Base-by-base conservation (phyloP, 257 asterid genomes). In the Salvia miltiorrhiza region DNA sequence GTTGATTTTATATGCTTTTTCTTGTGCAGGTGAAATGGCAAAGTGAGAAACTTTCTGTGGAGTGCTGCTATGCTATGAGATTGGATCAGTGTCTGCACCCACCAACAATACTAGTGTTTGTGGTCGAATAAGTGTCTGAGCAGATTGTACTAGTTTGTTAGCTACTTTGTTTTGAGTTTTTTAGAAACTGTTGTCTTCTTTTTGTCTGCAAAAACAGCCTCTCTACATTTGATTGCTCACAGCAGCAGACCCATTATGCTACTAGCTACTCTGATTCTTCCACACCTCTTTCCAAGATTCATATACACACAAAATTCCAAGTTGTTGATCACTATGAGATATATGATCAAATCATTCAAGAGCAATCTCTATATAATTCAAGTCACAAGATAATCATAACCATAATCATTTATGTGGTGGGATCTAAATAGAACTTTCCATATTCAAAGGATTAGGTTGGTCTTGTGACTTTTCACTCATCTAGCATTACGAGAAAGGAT, bases 1-100 rank as follows among this genome's bases (percentile, higher is more conserved):
- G 10, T 32, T 16, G 47, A 10, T 65, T 8, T 5, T 0, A 7
- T 1, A 20, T 33, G 4, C 9, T 2, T 9, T 10, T 57, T 48
- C 14, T 33, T 67, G 39, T 78, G 87, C 86, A 87, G 93, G 89
- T 77, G 86, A 84, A 69, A 69, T 77, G 55, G 62, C 71, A 1
- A 67, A 78, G 21, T 78, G 77, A 81, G 54, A 68, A 52, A 53
- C 16, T 33, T 26, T 48, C 17, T 44, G 64, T 69, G 68, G 68
- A 73, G 63, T 65, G 48, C 10, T 39, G 16, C 43, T 4, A 19
- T 39, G 16, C 43, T 4, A 19, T 33, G 37, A 13, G 35, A 16
- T 65, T 39, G 11, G 63, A 28, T 45, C 54, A 43, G 33, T 45
- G 23, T 39, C 30, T 44, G 65, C 44, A 23, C 24, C 58, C 68